Conservation (phyloP, 2,329 filamentous ascomycete species). For the Diplodia scrobiculata region DNA sequence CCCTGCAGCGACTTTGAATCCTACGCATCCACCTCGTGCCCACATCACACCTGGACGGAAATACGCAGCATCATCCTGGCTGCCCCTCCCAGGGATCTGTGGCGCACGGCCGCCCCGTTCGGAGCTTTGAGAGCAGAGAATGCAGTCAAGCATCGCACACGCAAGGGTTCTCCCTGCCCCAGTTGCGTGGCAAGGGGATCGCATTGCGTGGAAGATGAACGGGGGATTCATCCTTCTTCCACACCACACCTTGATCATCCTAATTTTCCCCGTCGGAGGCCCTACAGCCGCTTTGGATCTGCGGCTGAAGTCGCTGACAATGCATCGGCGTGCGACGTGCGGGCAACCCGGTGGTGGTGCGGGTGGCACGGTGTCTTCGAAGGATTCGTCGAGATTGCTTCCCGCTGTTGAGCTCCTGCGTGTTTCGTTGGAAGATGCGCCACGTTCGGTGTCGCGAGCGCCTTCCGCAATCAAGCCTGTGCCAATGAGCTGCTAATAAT, state of each 20-base stretch:
- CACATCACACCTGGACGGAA: neutral
- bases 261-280: slow-evolving; percentile 10
- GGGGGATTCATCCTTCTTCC: neutral
- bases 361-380: neutral
- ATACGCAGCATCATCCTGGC: neutral
- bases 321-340: slow-evolving; percentile 11
- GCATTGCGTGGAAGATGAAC: slow-evolving; percentile 6
- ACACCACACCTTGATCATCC: slow-evolving; percentile 12
- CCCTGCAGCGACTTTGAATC: neutral
- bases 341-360: slow-evolving; percentile 3
- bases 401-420: neutral
- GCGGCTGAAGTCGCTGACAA: slow-evolving; percentile 20
- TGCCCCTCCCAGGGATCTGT: neutral
- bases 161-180: slow-evolving; percentile 6
- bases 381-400: slow-evolving; percentile 10
- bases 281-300: slow-evolving; percentile 2
- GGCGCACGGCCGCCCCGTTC: neutral
- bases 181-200: neutral
- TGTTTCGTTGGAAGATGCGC: slow-evolving; percentile 5
- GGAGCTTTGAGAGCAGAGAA: neutral
- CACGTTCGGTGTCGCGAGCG: neutral
- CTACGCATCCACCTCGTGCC: slow-evolving; percentile 15
- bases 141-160: neutral
- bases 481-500: slow-evolving; percentile 11
- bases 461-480: slow-evolving; percentile 12